Evolutionary conservation across 208 protist species (phyloP).

Genomic region (Leishmania arabica): DNA sequence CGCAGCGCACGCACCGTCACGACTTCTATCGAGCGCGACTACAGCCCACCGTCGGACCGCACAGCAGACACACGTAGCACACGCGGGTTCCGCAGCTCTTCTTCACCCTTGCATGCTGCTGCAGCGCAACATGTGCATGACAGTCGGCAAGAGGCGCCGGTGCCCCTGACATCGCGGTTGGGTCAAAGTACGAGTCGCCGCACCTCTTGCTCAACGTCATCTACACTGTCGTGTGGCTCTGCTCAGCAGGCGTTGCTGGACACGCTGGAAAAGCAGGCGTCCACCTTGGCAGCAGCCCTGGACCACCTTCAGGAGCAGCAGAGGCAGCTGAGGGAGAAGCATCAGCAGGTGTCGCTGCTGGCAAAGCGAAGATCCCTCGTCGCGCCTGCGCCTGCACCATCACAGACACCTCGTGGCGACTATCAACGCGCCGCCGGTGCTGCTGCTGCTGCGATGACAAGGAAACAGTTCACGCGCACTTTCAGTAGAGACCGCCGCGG

Average conservation of each 20-base stretch:
- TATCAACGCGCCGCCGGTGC: not conserved
- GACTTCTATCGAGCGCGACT: not conserved
- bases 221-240: slow-evolving; percentile 9
- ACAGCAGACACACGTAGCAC: slow-evolving; percentile 1
- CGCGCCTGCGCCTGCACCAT: not conserved
- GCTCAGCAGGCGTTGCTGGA: slow-evolving; percentile 26
- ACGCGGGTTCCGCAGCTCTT: not conserved
- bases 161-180: not conserved
- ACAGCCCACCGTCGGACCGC: not conserved
- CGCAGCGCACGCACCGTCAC: not conserved
- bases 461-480: not conserved
- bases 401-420: not conserved
- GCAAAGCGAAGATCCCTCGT: not conserved
- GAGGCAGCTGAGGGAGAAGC: slow-evolving; percentile 24
- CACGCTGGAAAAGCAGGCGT: slow-evolving; percentile 31
- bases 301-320: slow-evolving; percentile 32
- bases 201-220: not conserved
- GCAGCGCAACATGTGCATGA: not conserved
- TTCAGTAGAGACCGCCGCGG: not conserved
- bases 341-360: slow-evolving; percentile 7
- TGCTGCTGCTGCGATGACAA: not conserved
- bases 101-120: not conserved
- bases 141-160: not conserved
- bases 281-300: slow-evolving; percentile 26
- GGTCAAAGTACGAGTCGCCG: slow-evolving; percentile 10